phyloP scores from a whole-genome alignment of 768 basidiomycete genomes.

The Panellus pusillus region DNA sequence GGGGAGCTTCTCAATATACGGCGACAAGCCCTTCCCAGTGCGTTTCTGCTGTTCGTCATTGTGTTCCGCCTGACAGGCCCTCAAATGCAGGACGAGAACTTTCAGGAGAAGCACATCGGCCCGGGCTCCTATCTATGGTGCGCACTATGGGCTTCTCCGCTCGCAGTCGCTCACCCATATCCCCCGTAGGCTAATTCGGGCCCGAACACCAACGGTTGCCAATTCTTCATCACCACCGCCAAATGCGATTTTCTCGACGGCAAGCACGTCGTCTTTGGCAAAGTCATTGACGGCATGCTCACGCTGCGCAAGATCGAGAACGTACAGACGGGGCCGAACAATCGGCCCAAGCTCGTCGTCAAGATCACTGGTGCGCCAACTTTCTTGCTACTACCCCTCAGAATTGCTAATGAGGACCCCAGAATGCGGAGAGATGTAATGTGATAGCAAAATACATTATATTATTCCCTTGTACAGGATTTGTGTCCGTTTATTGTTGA shows the following conservation, averaged over 20 bases:
- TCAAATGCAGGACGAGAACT: slow-evolving; percentile 82
- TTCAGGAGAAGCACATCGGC: slow-evolving; percentile 84
- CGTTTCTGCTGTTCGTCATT: slow-evolving; percentile 27
- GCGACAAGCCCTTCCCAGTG: slow-evolving; percentile 89
- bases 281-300: slow-evolving; percentile 90
- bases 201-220: too few species aligned
- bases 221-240: slow-evolving; percentile 97
- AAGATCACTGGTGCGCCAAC: slow-evolving; percentile 90
- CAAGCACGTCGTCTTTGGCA: slow-evolving; percentile 92
- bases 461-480: too few species aligned
- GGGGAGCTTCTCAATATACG: slow-evolving; percentile 95
- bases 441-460: too few species aligned
- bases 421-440: too few species aligned
- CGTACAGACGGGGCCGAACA: slow-evolving; percentile 88
- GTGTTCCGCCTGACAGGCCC: not conserved
- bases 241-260: slow-evolving; percentile 95
- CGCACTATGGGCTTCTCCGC: slow-evolving; percentile 19
- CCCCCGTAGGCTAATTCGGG: slow-evolving; percentile 85
- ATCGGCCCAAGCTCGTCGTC: slow-evolving; percentile 83
- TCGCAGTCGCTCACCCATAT: not conserved
- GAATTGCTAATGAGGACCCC: too few species aligned
- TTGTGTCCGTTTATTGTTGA: too few species aligned
- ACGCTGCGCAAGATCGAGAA: slow-evolving; percentile 96
- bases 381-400: too few species aligned
- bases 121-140: slow-evolving; percentile 92